Conservation (phyloP, 768 basidiomycete species). For the Collybia mongolica region DNA sequence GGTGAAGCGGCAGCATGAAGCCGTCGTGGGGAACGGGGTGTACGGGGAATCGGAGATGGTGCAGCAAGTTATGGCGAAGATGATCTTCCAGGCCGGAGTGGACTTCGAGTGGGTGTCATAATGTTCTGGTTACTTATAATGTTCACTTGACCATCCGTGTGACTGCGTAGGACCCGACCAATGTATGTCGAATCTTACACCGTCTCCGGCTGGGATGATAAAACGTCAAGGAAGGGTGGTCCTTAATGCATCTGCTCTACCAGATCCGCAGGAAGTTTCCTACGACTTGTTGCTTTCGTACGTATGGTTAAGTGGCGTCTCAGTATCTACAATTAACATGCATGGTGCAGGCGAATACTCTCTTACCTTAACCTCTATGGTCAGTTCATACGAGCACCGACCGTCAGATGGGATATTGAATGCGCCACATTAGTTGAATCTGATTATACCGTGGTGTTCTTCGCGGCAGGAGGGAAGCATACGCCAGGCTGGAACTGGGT, state of each 20-base stretch:
- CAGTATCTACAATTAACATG: not conserved
- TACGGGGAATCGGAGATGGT: slow-evolving; percentile 58
- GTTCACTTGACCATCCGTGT: not conserved
- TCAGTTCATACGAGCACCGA: slow-evolving; percentile 25
- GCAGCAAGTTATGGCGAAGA: slow-evolving; percentile 62
- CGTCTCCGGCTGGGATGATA: slow-evolving; percentile 8
- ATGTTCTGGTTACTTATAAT: not conserved
- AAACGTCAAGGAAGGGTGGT: slow-evolving; percentile 59
- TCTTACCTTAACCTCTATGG: slow-evolving; percentile 82
- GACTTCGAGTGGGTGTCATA: slow-evolving; percentile 73
- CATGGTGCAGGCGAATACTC: slow-evolving; percentile 59
- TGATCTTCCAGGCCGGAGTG: slow-evolving; percentile 88
- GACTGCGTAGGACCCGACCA: slow-evolving; percentile 65
- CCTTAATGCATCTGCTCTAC: slow-evolving; percentile 78
- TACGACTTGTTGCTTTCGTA: slow-evolving; percentile 69
- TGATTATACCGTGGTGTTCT: slow-evolving; percentile 86
- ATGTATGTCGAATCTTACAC: slow-evolving; percentile 55
- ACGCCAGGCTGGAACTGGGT: slow-evolving; percentile 88
- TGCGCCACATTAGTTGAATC: slow-evolving; percentile 62
- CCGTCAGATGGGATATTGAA: not conserved
- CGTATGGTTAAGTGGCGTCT: slow-evolving; percentile 40
- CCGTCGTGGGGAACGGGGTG: slow-evolving; percentile 18
- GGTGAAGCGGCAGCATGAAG: slow-evolving; percentile 36
- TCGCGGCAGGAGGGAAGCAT: slow-evolving; percentile 75
- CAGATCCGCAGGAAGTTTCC: slow-evolving; percentile 72